These are phyloP conservation scores for Mercurialis annua DNA, from an alignment of 345 rosid genomes.

Conservation along the genomic window DNA sequence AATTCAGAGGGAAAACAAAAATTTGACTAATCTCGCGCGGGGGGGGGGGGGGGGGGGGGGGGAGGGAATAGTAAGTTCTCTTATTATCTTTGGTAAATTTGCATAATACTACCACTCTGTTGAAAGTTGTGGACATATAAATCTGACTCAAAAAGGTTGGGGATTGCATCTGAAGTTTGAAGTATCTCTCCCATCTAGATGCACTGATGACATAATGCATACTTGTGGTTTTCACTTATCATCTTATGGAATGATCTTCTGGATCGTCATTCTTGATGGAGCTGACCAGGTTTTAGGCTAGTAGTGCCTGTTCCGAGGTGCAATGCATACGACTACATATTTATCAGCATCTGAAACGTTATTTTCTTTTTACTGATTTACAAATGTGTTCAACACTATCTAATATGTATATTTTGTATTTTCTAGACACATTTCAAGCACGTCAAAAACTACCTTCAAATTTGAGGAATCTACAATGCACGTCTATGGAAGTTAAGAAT, in stretches of 20 bases:
- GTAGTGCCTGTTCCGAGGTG: not conserved
- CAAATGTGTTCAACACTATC: constrained; percentile 7
- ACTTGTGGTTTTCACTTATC: not conserved
- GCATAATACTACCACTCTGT: too few relatives aligned
- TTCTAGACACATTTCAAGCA: constrained; percentile 63
- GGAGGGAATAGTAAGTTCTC: too few relatives aligned
- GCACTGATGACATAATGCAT: not conserved
- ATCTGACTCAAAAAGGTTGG: not conserved
- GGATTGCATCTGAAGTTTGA: not conserved
- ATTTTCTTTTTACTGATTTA: constrained; percentile 3
- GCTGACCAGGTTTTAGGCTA: not conserved
- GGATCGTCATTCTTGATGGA: not conserved
- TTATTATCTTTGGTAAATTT: too few relatives aligned
- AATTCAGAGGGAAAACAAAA: too few relatives aligned
- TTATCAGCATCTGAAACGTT: not conserved
- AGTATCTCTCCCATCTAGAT: not conserved
- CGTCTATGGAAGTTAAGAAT: constrained; percentile 31
- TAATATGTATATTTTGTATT: constrained; percentile 26
- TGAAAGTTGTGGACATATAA: too few relatives aligned
- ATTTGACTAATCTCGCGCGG: too few relatives aligned
- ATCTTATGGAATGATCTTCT: not conserved
- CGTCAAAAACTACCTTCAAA: constrained; percentile 43
- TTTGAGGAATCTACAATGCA: constrained; percentile 28
- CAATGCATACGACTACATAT: not conserved
- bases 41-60: too few relatives aligned